These are phyloP conservation scores for Glycine soja DNA, from an alignment of 306 rosid species.

Conservation along the genomic window DNA sequence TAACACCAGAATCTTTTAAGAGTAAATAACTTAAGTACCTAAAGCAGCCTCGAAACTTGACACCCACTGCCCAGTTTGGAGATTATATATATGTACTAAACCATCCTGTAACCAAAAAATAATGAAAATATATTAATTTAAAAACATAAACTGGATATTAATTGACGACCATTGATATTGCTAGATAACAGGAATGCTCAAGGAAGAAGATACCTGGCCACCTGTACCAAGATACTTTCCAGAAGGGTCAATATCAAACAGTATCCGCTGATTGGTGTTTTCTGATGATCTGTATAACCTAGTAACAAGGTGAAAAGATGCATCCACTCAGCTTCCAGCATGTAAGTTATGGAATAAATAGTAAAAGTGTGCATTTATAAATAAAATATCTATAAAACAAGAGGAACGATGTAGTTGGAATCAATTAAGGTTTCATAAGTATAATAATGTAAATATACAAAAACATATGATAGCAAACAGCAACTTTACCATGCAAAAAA, in stretches of 20 bases:
- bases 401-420: constrained; percentile 30
- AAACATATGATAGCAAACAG: constrained; percentile 22
- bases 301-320: constrained; percentile 42
- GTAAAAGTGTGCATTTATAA: constrained; percentile 2
- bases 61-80: constrained; percentile 94
- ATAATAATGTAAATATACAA: constrained; percentile 16
- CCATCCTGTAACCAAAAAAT: constrained; percentile 72
- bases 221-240: constrained; percentile 92
- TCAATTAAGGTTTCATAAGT: constrained; percentile 14
- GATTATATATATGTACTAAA: constrained; percentile 84
- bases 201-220: constrained; percentile 79
- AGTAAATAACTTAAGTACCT: constrained; percentile 61
- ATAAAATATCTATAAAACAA: constrained; percentile 14
- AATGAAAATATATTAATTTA: constrained; percentile 2
- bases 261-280: constrained; percentile 89
- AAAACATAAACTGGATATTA: constrained; percentile 6
- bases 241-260: constrained; percentile 88
- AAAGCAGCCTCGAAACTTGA: constrained; percentile 86
- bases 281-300: constrained; percentile 91
- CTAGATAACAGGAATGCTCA: constrained; percentile 34
- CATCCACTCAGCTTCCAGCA: constrained; percentile 40
- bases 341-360: constrained; percentile 24
- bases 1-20: constrained; percentile 27
- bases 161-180: constrained; percentile 31
- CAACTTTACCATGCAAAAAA: constrained; percentile 39